A percentile compares a stretch with the other conserved stretches of the same genome.
Evolutionary conservation across 106 monocot genomes (phyloP).

Genomic region (Platanthera zijinensis): DNA sequence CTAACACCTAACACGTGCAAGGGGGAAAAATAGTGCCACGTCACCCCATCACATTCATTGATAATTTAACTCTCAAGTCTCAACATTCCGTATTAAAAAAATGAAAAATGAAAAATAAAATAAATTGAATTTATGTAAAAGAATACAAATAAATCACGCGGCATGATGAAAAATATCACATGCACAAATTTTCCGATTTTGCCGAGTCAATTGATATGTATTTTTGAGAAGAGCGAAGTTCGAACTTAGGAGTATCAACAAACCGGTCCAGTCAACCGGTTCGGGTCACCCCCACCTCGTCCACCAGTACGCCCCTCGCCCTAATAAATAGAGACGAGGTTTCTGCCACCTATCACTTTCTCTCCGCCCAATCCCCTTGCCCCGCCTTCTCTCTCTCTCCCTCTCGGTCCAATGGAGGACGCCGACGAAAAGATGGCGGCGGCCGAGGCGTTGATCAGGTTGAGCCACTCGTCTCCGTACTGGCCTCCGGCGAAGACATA

Average conservation of each 20-base stretch:
- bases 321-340: conserved; percentile 8
- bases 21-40: no score
- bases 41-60: no score
- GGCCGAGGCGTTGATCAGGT: conserved; percentile 4
- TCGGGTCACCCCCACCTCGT: not conserved
- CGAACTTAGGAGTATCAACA: not conserved
- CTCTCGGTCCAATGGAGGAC: not conserved
- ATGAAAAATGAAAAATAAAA: no score
- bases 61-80: no score
- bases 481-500: not conserved
- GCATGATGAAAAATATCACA: no score
- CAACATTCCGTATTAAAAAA: no score
- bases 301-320: not conserved
- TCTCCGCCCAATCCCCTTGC: not conserved
- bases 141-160: no score
- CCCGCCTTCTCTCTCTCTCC: not conserved
- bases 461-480: not conserved
- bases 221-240: not conserved
- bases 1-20: no score
- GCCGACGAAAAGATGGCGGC: not conserved
- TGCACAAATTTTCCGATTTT: no score
- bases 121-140: no score
- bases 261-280: not conserved
- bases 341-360: not conserved
- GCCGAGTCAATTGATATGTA: no score